A percentile compares a stretch with the other conserved stretches of the same genome.
Conservation (phyloP, 768 basidiomycete genomes). For the Lactarius pseudohatsudake region DNA sequence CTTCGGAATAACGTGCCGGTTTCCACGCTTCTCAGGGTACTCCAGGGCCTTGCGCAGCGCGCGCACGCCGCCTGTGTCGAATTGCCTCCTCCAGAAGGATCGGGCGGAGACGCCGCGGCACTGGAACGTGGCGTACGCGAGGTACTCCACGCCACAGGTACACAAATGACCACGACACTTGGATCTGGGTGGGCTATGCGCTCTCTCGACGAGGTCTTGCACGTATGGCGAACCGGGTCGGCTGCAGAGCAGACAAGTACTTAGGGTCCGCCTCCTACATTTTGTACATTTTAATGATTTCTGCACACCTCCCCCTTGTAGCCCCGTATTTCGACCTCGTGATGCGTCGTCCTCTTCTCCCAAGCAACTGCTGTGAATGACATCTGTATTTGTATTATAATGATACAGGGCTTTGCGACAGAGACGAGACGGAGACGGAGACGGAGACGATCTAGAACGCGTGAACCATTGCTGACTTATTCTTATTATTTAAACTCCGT, state of each 20-base stretch:
- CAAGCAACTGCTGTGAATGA: background rate
- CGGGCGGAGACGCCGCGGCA: constrained; percentile 33
- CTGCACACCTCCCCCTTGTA: background rate
- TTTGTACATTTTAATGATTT: background rate
- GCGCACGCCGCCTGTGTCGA: constrained; percentile 58
- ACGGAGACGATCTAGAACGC: background rate
- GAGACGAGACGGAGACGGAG: background rate
- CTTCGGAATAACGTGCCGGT: constrained; percentile 67
- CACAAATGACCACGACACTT: constrained; percentile 68
- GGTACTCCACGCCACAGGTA: constrained; percentile 82
- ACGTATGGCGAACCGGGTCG: constrained; percentile 46
- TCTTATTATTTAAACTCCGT: background rate
- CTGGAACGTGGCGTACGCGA: constrained; percentile 70
- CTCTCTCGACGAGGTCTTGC: constrained; percentile 65
- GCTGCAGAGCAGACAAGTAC: background rate
- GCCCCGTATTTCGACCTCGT: background rate
- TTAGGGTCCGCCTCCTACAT: background rate
- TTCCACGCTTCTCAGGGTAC: constrained; percentile 60
- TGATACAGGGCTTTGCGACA: background rate
- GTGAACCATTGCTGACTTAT: background rate
- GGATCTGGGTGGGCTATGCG: constrained; percentile 74
- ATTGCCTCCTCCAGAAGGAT: constrained; percentile 53
- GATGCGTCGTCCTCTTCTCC: background rate
- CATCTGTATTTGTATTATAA: background rate
- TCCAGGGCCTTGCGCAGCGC: constrained; percentile 60